Evolutionary conservation across 768 basidiomycete genomes (phyloP).

Genomic region (Crassisporium funariophilum): DNA sequence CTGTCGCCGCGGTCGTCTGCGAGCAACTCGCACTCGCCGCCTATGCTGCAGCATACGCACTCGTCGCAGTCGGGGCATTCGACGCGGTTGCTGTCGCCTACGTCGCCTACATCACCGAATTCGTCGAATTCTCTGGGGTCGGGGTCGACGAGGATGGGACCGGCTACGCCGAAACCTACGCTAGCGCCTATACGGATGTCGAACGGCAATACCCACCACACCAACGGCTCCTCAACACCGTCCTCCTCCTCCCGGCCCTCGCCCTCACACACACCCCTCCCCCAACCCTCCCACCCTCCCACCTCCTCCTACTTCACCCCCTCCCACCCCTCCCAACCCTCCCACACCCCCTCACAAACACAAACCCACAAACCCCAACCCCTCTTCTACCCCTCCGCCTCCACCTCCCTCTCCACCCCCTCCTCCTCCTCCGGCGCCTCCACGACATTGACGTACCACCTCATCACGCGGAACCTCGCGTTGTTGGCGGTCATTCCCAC

Average conservation of each 20-base stretch:
- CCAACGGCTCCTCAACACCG: too few species aligned
- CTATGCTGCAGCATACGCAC: too few species aligned
- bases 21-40: too few species aligned
- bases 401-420: constrained; percentile 18
- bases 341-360: constrained; percentile 4
- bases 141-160: too few species aligned
- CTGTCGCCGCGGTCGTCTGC: constrained; percentile 7
- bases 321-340: constrained; percentile 7
- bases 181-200: constrained; percentile 18
- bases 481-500: constrained; percentile 76
- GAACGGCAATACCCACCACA: too few species aligned
- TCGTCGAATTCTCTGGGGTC: too few species aligned
- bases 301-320: neutral
- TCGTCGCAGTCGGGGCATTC: too few species aligned
- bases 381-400: constrained; percentile 69
- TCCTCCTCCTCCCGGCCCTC: constrained; percentile 15
- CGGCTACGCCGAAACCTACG: constrained; percentile 21
- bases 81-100: too few species aligned
- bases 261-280: constrained; percentile 3
- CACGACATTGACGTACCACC: constrained; percentile 83
- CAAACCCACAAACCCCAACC: constrained; percentile 27
- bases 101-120: too few species aligned
- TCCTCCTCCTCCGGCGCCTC: constrained; percentile 18
- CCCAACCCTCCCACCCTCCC: constrained; percentile 9
- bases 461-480: constrained; percentile 72